Evolutionary conservation across 805 yeast genomes (phyloP).

Genomic region (Myxozyma sirexii): DNA sequence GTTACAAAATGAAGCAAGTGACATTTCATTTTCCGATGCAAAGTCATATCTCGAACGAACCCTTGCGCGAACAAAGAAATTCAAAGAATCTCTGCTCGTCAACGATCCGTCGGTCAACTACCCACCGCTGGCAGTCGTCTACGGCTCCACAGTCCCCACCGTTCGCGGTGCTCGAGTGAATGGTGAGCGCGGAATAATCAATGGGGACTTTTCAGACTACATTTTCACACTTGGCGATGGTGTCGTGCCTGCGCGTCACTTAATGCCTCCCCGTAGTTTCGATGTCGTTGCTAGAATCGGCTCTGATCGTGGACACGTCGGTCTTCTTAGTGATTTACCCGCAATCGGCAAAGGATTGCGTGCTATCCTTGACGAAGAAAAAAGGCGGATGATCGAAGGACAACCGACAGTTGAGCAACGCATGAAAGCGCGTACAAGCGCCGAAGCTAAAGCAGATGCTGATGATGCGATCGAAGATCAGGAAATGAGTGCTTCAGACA

Average conservation of each 20-base stretch:
- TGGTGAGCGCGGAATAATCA: constrained; percentile 61
- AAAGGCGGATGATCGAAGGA: neutral
- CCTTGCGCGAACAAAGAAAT: constrained; percentile 60
- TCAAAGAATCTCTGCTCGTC: constrained; percentile 57
- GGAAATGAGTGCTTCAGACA: neutral
- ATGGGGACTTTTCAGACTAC: constrained; percentile 75
- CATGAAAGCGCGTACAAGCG: neutral
- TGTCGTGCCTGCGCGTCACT: constrained; percentile 79
- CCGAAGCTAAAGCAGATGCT: neutral
- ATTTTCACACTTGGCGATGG: constrained; percentile 93
- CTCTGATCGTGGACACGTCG: constrained; percentile 74
- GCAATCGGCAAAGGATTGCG: constrained; percentile 72
- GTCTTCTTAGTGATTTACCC: constrained; percentile 70
- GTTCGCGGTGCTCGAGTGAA: constrained; percentile 76
- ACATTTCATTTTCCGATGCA: constrained; percentile 51
- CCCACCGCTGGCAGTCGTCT: constrained; percentile 84
- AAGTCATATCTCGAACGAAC: constrained; percentile 66
- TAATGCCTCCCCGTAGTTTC: constrained; percentile 81
- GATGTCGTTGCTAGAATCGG: constrained; percentile 68
- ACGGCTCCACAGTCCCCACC: constrained; percentile 81
- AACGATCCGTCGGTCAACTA: constrained; percentile 52
- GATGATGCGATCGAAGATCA: neutral
- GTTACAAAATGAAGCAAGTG: neutral
- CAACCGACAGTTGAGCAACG: neutral
- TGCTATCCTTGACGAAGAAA: constrained; percentile 55